phyloP scores from a whole-genome alignment of 352 stramenopile species.

The Phytophthora syringae region DNA sequence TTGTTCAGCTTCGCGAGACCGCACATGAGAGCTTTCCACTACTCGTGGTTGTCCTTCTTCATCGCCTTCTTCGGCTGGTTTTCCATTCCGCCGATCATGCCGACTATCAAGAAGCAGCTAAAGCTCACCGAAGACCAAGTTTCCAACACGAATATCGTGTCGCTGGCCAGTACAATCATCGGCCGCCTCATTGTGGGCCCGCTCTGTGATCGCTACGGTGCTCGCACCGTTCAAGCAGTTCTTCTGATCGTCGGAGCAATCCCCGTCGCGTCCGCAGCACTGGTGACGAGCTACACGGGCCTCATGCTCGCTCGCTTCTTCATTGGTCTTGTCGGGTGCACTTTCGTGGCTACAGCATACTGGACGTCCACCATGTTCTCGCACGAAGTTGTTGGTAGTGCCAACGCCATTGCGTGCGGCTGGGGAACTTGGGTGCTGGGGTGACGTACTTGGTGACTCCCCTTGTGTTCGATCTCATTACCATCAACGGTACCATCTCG shows the following conservation, averaged over 20 bases:
- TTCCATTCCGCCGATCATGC: constrained; percentile 92
- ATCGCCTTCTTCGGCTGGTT: constrained; percentile 96
- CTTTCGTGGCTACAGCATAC: constrained; percentile 94
- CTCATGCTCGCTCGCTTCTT: constrained; percentile 91
- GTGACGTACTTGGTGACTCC: constrained; percentile 90
- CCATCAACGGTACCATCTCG: constrained; percentile 45
- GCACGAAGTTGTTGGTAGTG: constrained; percentile 93
- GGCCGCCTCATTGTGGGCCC: constrained; percentile 91
- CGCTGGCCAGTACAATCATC: constrained; percentile 90
- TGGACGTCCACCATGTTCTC: constrained; percentile 95
- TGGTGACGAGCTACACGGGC: constrained; percentile 80
- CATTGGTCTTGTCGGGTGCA: constrained; percentile 92
- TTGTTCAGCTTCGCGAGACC: constrained; percentile 48
- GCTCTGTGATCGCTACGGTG: constrained; percentile 92
- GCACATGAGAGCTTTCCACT: constrained; percentile 96
- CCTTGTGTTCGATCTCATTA: constrained; percentile 90
- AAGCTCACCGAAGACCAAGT: constrained; percentile 86
- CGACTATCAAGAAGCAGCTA: constrained; percentile 90
- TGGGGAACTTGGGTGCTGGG: constrained; percentile 94
- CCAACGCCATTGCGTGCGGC: constrained; percentile 91
- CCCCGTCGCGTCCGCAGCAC: constrained; percentile 78
- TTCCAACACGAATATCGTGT: constrained; percentile 91
- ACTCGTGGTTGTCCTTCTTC: constrained; percentile 94
- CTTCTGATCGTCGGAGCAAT: constrained; percentile 86
- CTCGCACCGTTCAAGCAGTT: constrained; percentile 76